Percentiles rank a stretch among this genome's conserved stretches.
Conservation (phyloP, 2,329 filamentous ascomycete species). For the Gremmenia infestans region DNA sequence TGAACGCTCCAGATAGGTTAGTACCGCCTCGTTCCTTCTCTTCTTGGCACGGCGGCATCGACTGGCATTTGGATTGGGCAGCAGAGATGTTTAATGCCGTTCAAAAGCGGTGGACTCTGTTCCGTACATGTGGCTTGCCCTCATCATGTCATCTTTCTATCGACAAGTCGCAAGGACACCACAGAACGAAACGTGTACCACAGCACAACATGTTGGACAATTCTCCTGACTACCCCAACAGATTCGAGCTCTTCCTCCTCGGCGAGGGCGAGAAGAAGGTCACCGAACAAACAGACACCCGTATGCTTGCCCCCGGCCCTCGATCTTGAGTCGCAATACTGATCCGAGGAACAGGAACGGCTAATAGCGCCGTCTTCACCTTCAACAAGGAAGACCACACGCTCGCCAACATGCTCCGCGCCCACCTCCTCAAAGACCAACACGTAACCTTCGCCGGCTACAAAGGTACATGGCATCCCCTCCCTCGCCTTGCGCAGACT, state of each 20-base stretch:
- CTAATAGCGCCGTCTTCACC: constrained; percentile 91
- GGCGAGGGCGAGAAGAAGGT: constrained; percentile 89
- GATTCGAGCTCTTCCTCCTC: constrained; percentile 91
- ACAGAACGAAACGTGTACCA: constrained; percentile 18
- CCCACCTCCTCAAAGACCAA: constrained; percentile 77
- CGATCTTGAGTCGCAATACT: neutral
- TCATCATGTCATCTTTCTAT: neutral
- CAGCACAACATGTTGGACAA: neutral
- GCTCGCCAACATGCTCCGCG: constrained; percentile 81
- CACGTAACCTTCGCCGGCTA: constrained; percentile 90
- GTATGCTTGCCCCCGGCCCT: constrained; percentile 47
- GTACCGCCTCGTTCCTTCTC: constrained; percentile 18
- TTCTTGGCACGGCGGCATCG: neutral
- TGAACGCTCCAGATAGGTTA: constrained; percentile 52
- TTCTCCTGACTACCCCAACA: constrained; percentile 35
- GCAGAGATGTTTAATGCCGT: neutral
- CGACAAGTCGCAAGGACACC: constrained; percentile 14
- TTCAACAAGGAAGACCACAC: constrained; percentile 98
- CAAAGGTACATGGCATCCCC: constrained; percentile 58
- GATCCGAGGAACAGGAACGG: constrained; percentile 59
- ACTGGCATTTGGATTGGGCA: neutral
- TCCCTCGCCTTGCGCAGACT: constrained; percentile 20
- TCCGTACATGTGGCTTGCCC: too few species aligned
- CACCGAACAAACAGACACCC: constrained; percentile 79
- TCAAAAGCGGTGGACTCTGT: neutral